phyloP scores from a whole-genome alignment of 257 asterid species.

The Cordia subcordata region DNA sequence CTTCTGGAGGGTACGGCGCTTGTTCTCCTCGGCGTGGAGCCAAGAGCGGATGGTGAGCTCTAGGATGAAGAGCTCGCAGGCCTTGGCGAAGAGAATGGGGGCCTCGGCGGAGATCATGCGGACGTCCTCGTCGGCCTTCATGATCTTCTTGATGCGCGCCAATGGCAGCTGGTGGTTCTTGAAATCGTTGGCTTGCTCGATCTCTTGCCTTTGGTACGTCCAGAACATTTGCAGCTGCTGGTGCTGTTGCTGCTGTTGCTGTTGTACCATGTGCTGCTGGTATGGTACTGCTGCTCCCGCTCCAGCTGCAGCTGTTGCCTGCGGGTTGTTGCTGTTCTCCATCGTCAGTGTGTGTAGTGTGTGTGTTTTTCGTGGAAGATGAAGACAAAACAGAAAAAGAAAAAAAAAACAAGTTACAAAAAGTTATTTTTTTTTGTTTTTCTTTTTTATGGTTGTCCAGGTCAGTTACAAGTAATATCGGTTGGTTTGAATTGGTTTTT shows the following conservation, averaged over 20 bases:
- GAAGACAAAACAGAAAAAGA: too few relatives aligned
- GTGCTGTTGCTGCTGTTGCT: slow-evolving; percentile 1
- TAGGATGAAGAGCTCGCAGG: slow-evolving; percentile 8
- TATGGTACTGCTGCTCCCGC: not conserved
- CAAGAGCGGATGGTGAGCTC: slow-evolving; percentile 5
- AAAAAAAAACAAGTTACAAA: too few relatives aligned
- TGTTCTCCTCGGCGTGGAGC: slow-evolving; percentile 8
- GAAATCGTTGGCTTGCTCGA: slow-evolving; percentile 6
- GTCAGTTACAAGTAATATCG: too few relatives aligned
- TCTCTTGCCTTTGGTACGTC: not conserved
- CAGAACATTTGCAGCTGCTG: slow-evolving; percentile 3
- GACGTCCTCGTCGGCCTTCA: slow-evolving; percentile 10
- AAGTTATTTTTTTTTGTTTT: too few relatives aligned
- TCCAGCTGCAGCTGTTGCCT: not conserved
- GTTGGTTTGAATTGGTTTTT: too few relatives aligned
- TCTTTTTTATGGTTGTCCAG: too few relatives aligned
- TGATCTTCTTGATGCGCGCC: slow-evolving; percentile 9
- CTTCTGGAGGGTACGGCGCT: slow-evolving; percentile 7
- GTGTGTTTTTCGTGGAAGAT: not conserved
- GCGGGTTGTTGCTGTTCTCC: not conserved
- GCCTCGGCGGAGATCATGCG: slow-evolving; percentile 10
- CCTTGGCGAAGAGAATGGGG: slow-evolving; percentile 4
- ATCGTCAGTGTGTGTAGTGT: not conserved
- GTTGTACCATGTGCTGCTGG: not conserved
- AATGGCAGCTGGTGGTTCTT: slow-evolving; percentile 9